Evolutionary conservation across 2,329 filamentous ascomycete genomes (phyloP).

Genomic region (Cercospora sp.): DNA sequence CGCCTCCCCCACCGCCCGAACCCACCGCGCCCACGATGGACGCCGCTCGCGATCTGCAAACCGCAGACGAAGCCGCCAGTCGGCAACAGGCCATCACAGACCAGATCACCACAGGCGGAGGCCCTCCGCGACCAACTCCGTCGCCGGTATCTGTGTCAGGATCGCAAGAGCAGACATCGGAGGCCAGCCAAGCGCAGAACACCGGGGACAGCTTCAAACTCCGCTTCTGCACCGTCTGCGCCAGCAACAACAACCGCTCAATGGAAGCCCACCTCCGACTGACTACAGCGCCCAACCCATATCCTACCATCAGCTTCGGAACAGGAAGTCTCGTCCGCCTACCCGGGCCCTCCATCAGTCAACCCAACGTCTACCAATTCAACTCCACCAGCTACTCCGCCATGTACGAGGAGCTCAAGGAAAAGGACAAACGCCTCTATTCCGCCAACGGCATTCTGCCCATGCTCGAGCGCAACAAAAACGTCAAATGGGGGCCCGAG

Average conservation of each 20-base stretch:
- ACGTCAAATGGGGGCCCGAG: slow-evolving; percentile 93
- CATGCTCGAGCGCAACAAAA: slow-evolving; percentile 90
- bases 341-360: slow-evolving; percentile 83
- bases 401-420: slow-evolving; percentile 87
- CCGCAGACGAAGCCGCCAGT: slow-evolving; percentile 20
- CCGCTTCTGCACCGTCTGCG: slow-evolving; percentile 98
- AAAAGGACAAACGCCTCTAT: slow-evolving; percentile 85
- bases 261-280: slow-evolving; percentile 99
- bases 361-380: slow-evolving; percentile 97
- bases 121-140: background rate
- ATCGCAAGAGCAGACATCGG: background rate
- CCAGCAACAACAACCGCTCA: slow-evolving; percentile 97
- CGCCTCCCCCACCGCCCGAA: slow-evolving; percentile 54
- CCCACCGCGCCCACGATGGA: slow-evolving; percentile 29
- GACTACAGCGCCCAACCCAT: slow-evolving; percentile 64
- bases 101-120: slow-evolving; percentile 40
- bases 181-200: slow-evolving; percentile 40
- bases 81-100: slow-evolving; percentile 33
- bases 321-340: slow-evolving; percentile 93
- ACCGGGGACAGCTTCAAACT: slow-evolving; percentile 66
- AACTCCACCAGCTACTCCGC: slow-evolving; percentile 93
- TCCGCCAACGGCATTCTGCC: slow-evolving; percentile 88
- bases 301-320: slow-evolving; percentile 97
- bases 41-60: slow-evolving; percentile 25
- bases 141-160: background rate